These are phyloP conservation scores for Gillenia trifoliata DNA, from an alignment of 306 rosid species.

Conservation along the genomic window DNA sequence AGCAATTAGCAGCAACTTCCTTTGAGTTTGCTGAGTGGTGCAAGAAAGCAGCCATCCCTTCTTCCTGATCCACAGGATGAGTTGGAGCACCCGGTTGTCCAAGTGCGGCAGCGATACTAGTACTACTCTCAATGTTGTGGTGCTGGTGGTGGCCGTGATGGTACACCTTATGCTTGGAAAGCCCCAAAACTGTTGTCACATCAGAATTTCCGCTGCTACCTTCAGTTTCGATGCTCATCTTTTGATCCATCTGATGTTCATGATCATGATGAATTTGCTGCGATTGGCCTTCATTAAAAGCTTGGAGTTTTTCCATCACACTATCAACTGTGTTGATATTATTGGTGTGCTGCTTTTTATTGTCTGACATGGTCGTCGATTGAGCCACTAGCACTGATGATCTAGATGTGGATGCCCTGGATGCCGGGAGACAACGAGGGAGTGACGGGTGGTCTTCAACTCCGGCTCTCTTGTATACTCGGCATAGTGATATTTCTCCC, in stretches of 20 bases:
- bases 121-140: background rate
- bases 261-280: constrained; percentile 11
- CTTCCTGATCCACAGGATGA: background rate
- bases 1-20: background rate
- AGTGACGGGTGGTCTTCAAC: constrained; percentile 93
- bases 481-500: constrained; percentile 92
- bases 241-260: constrained; percentile 21
- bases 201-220: constrained; percentile 33
- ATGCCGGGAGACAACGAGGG: constrained; percentile 65
- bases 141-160: background rate
- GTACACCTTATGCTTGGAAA: constrained; percentile 27
- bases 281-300: constrained; percentile 26
- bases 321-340: constrained; percentile 15
- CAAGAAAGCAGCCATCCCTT: constrained; percentile 9
- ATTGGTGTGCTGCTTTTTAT: constrained; percentile 25
- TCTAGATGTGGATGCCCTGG: constrained; percentile 46
- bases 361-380: background rate
- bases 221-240: constrained; percentile 31
- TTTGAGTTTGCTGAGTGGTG: constrained; percentile 11
- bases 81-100: background rate
- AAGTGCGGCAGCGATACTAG: background rate
- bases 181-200: constrained; percentile 54
- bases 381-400: constrained; percentile 27
- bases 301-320: constrained; percentile 37
- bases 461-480: constrained; percentile 94